These are phyloP conservation scores for Aspergillus fructus DNA, from an alignment of 2,329 filamentous ascomycete species.

Conservation along the genomic window DNA sequence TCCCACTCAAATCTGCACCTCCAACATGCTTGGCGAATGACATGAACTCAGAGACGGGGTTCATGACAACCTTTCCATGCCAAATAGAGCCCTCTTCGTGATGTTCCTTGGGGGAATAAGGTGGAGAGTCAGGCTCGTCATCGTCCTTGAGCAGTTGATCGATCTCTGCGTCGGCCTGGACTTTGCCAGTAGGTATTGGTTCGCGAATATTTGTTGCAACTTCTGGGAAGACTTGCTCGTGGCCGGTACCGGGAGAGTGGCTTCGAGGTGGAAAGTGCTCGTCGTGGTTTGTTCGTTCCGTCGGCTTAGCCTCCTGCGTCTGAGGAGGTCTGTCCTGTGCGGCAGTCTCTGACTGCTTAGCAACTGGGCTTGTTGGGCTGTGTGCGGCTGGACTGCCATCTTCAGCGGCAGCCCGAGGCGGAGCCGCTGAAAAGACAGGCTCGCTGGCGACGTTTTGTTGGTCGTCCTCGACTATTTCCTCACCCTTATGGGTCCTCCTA, in stretches of 20 bases:
- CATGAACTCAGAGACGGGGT: slow-evolving; percentile 70
- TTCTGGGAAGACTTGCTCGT: slow-evolving; percentile 46
- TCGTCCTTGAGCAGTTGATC: slow-evolving; percentile 84
- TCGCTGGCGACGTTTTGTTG: slow-evolving; percentile 48
- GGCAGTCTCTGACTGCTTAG: slow-evolving; percentile 23
- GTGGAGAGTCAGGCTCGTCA: slow-evolving; percentile 75
- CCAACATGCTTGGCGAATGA: slow-evolving; percentile 80
- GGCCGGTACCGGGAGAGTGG: slow-evolving; percentile 64
- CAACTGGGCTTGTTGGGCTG: slow-evolving; percentile 28
- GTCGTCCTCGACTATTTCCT: slow-evolving; percentile 83
- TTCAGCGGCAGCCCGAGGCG: slow-evolving; percentile 43
- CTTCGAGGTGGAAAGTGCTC: slow-evolving; percentile 82
- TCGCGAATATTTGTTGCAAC: slow-evolving; percentile 39
- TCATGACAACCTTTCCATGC: slow-evolving; percentile 76
- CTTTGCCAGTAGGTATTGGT: slow-evolving; percentile 46
- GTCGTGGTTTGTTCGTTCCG: slow-evolving; percentile 63
- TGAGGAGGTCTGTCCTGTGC: slow-evolving; percentile 18
- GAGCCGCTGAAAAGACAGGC: slow-evolving; percentile 48
- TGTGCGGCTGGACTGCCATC: slow-evolving; percentile 29
- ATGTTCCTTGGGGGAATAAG: slow-evolving; percentile 78
- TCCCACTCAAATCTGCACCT: slow-evolving; percentile 72
- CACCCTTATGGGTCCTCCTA: slow-evolving; percentile 89
- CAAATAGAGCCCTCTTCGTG: slow-evolving; percentile 71
- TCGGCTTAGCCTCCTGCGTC: slow-evolving; percentile 42
- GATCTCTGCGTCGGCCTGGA: slow-evolving; percentile 76